Conservation (phyloP, 2,329 filamentous ascomycete species). For the Botrytis sinoallii region DNA sequence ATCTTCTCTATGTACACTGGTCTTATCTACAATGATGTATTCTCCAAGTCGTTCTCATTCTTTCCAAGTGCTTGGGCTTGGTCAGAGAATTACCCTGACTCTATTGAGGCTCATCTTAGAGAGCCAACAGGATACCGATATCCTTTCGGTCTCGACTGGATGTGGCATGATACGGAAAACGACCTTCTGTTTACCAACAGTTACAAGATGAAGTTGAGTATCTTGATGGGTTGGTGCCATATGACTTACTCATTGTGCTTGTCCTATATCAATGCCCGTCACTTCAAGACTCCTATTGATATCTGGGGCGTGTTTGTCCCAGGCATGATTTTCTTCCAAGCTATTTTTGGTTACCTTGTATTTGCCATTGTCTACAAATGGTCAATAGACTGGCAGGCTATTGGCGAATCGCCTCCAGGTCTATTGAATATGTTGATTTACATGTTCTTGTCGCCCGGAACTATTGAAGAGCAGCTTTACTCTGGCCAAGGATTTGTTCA, state of each 20-base stretch:
- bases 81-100: slow-evolving; percentile 60
- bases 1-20: slow-evolving; percentile 96
- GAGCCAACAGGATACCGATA: slow-evolving; percentile 67
- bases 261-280: slow-evolving; percentile 86
- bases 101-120: slow-evolving; percentile 65
- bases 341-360: slow-evolving; percentile 95
- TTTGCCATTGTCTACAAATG: slow-evolving; percentile 97
- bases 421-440: slow-evolving; percentile 99
- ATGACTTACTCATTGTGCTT: slow-evolving; percentile 98
- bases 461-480: slow-evolving; percentile 70
- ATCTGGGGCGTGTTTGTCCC: slow-evolving; percentile 97
- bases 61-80: slow-evolving; percentile 89
- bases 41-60: slow-evolving; percentile 87
- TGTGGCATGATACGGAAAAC: slow-evolving; percentile 95
- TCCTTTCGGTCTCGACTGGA: slow-evolving; percentile 92
- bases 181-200: slow-evolving; percentile 95
- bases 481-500: slow-evolving; percentile 73
- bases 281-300: slow-evolving; percentile 93
- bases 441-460: slow-evolving; percentile 94
- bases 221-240: slow-evolving; percentile 93
- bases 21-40: slow-evolving; percentile 95
- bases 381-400: slow-evolving; percentile 77
- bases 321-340: slow-evolving; percentile 99
- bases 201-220: slow-evolving; percentile 99
- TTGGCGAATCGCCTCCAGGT: slow-evolving; percentile 70